phyloP scores from a whole-genome alignment of 148 eudicot genomes.

The Amaranthus palmeri region DNA sequence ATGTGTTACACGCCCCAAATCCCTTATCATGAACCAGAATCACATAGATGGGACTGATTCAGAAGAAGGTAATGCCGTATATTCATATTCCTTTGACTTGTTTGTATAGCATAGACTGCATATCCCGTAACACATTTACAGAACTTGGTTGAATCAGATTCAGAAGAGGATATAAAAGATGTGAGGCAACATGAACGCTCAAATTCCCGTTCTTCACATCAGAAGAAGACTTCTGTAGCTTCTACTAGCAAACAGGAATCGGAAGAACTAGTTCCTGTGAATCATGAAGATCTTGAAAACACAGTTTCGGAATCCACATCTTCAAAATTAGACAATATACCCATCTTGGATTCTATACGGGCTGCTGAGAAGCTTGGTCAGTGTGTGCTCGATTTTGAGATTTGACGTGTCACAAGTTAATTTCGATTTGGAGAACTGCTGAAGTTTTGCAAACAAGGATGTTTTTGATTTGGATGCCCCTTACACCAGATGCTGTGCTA shows the following conservation, averaged over 20 bases:
- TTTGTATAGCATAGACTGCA: not conserved
- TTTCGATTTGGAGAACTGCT: not conserved
- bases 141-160: slow-evolving; percentile 18
- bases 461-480: not conserved
- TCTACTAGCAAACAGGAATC: not conserved
- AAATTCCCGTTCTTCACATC: slow-evolving; percentile 10
- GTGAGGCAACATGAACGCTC: slow-evolving; percentile 5
- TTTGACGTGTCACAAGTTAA: slow-evolving; percentile 8
- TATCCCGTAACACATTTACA: not conserved
- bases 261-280: not conserved
- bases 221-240: slow-evolving; percentile 10
- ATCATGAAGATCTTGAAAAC: not conserved
- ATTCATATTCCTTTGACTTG: slow-evolving; percentile 11
- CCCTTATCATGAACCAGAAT: slow-evolving; percentile 21
- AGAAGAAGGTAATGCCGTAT: slow-evolving; percentile 36
- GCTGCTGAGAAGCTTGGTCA: slow-evolving; percentile 39
- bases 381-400: slow-evolving; percentile 41
- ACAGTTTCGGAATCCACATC: slow-evolving; percentile 4
- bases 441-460: not conserved
- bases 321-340: slow-evolving; percentile 10
- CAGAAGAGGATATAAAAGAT: slow-evolving; percentile 10
- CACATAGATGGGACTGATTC: slow-evolving; percentile 16
- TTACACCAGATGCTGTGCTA: not conserved
- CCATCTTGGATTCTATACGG: slow-evolving; percentile 23
- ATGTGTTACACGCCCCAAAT: slow-evolving; percentile 58